Evolutionary conservation across 1,284 basidiomycete genomes (phyloP).

Genomic region (Cerrena zonata): DNA sequence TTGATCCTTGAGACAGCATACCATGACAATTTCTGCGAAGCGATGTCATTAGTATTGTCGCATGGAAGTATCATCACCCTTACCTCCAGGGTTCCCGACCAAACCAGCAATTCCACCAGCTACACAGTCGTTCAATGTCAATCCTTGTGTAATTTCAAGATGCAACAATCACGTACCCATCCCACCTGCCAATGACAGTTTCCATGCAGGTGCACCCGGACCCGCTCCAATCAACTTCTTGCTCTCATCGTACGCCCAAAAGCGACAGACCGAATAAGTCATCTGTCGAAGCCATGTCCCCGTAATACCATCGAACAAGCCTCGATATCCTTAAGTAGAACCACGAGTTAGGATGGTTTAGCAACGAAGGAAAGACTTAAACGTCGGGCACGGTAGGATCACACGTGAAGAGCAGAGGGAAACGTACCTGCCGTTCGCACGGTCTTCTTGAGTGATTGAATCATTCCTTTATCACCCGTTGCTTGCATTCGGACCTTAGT

Average conservation of each 20-base stretch:
- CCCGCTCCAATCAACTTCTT: slow-evolving; percentile 74
- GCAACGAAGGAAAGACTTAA: slow-evolving; percentile 1
- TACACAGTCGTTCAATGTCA: slow-evolving; percentile 19
- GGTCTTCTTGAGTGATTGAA: slow-evolving; percentile 74
- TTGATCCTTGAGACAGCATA: slow-evolving; percentile 22
- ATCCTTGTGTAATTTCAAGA: slow-evolving; percentile 10
- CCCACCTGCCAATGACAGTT: slow-evolving; percentile 73
- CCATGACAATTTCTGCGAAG: slow-evolving; percentile 79
- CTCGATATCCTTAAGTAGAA: slow-evolving; percentile 47
- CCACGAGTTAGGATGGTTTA: slow-evolving; percentile 4
- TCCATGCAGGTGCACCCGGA: slow-evolving; percentile 68
- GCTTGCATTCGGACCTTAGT: slow-evolving; percentile 86
- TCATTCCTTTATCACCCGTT: slow-evolving; percentile 82
- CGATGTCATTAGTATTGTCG: background rate
- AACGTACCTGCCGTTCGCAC: slow-evolving; percentile 56
- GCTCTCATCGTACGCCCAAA: slow-evolving; percentile 89
- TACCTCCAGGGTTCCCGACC: slow-evolving; percentile 83
- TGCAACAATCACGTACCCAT: slow-evolving; percentile 56
- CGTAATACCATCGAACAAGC: slow-evolving; percentile 80
- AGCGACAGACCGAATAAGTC: slow-evolving; percentile 88
- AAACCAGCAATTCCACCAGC: slow-evolving; percentile 80
- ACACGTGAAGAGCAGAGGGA: background rate
- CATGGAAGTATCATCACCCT: no score
- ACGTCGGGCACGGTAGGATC: background rate
- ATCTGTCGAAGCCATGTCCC: slow-evolving; percentile 90